A percentile compares a stretch with the other conserved stretches of the same genome.
phyloP scores from a whole-genome alignment of 129 eudicot genomes.

The Chrysanthemum makinoi region DNA sequence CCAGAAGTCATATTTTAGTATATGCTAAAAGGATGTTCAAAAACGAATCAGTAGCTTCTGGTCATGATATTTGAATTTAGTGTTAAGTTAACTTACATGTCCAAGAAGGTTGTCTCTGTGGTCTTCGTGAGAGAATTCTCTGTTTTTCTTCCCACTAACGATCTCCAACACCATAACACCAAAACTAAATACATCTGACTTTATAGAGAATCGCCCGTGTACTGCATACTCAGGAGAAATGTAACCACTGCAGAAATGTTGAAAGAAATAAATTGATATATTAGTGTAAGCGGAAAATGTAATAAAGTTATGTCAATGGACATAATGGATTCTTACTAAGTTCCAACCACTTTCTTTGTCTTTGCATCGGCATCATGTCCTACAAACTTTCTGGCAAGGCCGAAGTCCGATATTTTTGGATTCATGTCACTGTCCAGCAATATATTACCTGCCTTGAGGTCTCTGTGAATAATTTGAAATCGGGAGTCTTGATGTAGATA shows the following conservation, averaged over 20 bases:
- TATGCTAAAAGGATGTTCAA: neutral
- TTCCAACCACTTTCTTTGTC: constrained; percentile 32
- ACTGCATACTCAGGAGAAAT: constrained; percentile 48
- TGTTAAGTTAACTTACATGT: constrained; percentile 33
- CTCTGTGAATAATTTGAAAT: constrained; percentile 26
- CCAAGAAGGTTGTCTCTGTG: constrained; percentile 48
- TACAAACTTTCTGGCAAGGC: constrained; percentile 27
- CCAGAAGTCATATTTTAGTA: neutral
- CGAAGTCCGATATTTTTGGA: constrained; percentile 33
- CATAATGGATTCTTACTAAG: constrained; percentile 22
- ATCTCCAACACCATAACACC: constrained; percentile 45
- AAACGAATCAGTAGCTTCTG: too few species aligned
- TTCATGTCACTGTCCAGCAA: constrained; percentile 22
- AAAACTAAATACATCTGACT: constrained; percentile 45
- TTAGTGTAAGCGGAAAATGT: neutral
- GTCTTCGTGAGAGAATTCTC: constrained; percentile 41
- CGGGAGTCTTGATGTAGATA: constrained; percentile 33
- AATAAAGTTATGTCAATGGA: neutral
- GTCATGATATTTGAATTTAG: too few species aligned
- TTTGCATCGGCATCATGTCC: constrained; percentile 20
- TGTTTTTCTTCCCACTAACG: constrained; percentile 42
- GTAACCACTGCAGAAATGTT: constrained; percentile 33
- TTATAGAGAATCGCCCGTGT: constrained; percentile 40
- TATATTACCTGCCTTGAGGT: constrained; percentile 23
- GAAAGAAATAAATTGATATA: too few species aligned